A percentile compares a stretch with the other conserved stretches of the same genome.
Evolutionary conservation across 176 grass and related monocot genomes (phyloP).

Genomic region (Triticum timopheevii): DNA sequence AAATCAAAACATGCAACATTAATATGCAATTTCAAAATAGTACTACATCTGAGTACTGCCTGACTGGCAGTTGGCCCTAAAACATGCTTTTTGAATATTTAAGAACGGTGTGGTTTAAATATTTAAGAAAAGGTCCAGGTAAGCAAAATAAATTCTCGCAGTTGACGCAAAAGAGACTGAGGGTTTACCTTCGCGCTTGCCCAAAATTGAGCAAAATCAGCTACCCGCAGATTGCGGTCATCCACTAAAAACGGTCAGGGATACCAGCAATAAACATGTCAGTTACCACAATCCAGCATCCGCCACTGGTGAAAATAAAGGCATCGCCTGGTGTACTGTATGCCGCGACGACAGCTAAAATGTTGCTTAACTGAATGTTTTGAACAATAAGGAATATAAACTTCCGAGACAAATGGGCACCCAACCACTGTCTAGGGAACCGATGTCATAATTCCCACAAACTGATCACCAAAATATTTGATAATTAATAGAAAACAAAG

Average conservation of each 20-base stretch:
- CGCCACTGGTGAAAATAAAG: slow-evolving; percentile 71
- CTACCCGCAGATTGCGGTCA: slow-evolving; percentile 99
- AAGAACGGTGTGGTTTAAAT: slow-evolving; percentile 11
- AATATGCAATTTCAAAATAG: slow-evolving; percentile 18
- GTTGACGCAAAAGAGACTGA: slow-evolving; percentile 57
- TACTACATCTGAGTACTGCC: background rate
- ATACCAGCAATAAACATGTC: slow-evolving; percentile 97
- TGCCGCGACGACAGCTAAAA: slow-evolving; percentile 53
- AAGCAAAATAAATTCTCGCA: slow-evolving; percentile 56
- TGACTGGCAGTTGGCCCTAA: background rate
- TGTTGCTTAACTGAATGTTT: slow-evolving; percentile 46
- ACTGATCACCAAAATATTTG: slow-evolving; percentile 12
- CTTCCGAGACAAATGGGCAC: slow-evolving; percentile 9
- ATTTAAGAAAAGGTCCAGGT: slow-evolving; percentile 36
- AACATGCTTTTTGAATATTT: slow-evolving; percentile 7
- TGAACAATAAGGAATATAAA: slow-evolving; percentile 35
- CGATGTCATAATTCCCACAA: slow-evolving; percentile 16
- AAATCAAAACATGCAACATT: background rate
- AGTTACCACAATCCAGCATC: slow-evolving; percentile 92
- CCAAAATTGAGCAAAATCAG: slow-evolving; percentile 99
- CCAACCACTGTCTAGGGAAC: slow-evolving; percentile 17
- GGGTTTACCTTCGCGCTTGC: slow-evolving; percentile 96
- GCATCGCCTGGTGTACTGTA: slow-evolving; percentile 46
- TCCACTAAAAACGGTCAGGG: slow-evolving; percentile 90
- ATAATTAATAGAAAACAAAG: background rate